Percentiles rank a stretch among this genome's conserved stretches.
Conservation (phyloP, 257 asterid species). For the Prunella vulgaris region DNA sequence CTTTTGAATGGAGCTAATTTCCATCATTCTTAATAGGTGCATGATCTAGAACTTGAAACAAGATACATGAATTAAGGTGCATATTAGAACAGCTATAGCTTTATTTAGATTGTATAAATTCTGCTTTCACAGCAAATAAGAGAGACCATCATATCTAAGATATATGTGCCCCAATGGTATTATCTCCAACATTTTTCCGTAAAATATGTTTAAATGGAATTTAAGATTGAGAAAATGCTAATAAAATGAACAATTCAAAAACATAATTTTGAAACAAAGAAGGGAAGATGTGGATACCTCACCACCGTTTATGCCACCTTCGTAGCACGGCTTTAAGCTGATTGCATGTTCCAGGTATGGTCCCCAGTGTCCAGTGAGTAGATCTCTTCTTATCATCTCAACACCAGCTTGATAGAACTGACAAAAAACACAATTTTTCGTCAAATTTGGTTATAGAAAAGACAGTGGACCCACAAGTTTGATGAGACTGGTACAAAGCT, state of each 20-base stretch:
- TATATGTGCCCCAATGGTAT: not conserved
- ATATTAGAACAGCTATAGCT: not conserved
- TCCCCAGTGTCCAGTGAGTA: slow-evolving; percentile 94
- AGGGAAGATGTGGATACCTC: slow-evolving; percentile 48
- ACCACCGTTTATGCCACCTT: slow-evolving; percentile 86
- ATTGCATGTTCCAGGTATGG: slow-evolving; percentile 93
- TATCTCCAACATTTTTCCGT: not conserved
- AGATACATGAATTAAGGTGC: not conserved
- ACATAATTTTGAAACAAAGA: not conserved
- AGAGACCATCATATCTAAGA: not conserved
- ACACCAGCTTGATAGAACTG: slow-evolving; percentile 92
- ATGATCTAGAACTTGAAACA: not conserved
- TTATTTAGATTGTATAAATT: not conserved
- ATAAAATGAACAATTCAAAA: not conserved
- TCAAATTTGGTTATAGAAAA: slow-evolving; percentile 18
- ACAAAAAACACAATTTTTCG: slow-evolving; percentile 9
- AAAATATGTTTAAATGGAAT: not conserved
- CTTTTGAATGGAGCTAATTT: not conserved
- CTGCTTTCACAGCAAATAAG: not conserved
- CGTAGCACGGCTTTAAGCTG: slow-evolving; percentile 79
- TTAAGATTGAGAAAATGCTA: not conserved
- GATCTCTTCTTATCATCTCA: slow-evolving; percentile 98
- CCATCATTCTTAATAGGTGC: not conserved
- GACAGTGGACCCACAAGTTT: not conserved
- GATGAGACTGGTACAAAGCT: not conserved